Percentiles rank a stretch among this genome's conserved stretches.
phyloP scores from a whole-genome alignment of 192 early-diverging fungal genomes.

The Podila epicladia region DNA sequence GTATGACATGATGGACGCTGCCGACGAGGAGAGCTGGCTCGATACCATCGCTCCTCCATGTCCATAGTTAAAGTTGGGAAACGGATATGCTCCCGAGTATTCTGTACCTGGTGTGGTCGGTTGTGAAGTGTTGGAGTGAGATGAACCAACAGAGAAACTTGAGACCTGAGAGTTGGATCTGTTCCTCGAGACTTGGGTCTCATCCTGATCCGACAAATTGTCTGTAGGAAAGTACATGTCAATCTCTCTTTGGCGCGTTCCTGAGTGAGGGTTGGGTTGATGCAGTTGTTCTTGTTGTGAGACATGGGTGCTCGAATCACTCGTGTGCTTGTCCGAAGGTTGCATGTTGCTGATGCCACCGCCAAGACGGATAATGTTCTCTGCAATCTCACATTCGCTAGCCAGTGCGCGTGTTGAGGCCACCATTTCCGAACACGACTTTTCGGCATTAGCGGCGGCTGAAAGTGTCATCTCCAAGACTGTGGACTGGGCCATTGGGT shows the following conservation, averaged over 20 bases:
- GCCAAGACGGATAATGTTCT: constrained; percentile 48
- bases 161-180: constrained; percentile 35
- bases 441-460: constrained; percentile 58
- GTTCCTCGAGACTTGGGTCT: constrained; percentile 7
- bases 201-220: constrained; percentile 24
- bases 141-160: constrained; percentile 24
- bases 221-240: constrained; percentile 14
- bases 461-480: constrained; percentile 55
- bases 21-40: background rate
- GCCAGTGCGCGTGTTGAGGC: constrained; percentile 63
- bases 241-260: constrained; percentile 12
- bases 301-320: constrained; percentile 14
- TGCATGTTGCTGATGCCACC: constrained; percentile 39
- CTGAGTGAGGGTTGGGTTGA: too few species aligned
- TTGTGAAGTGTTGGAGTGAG: constrained; percentile 11
- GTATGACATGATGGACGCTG: too few species aligned
- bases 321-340: constrained; percentile 4
- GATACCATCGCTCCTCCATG: background rate
- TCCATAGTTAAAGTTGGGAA: background rate
- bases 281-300: background rate
- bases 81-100: constrained; percentile 13
- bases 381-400: constrained; percentile 56
- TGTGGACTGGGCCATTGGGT: constrained; percentile 66
- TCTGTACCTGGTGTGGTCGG: constrained; percentile 18
- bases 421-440: constrained; percentile 63